Conservation (phyloP, 2,329 filamentous ascomycete species). For the Pseudogymnoascus sp. region DNA sequence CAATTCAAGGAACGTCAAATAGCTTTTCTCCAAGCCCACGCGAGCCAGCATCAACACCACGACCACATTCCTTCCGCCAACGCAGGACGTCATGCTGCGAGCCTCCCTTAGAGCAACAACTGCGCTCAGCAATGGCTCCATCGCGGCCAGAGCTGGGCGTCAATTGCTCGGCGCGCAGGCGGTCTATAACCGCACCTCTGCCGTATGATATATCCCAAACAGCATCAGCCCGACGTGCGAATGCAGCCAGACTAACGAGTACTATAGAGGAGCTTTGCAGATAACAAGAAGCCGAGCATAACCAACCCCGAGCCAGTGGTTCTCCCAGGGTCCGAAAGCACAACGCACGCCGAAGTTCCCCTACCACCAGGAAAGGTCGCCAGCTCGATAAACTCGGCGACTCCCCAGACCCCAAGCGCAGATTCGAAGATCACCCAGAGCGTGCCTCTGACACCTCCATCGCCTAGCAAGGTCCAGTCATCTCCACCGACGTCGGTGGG, state of each 20-base stretch:
- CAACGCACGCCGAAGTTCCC: constrained; percentile 30
- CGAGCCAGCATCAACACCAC: constrained; percentile 16
- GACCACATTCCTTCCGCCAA: constrained; percentile 33
- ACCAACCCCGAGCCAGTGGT: constrained; percentile 42
- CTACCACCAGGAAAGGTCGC: constrained; percentile 25
- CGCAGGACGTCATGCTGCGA: constrained; percentile 57
- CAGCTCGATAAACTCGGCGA: constrained; percentile 23
- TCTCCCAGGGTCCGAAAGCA: constrained; percentile 40
- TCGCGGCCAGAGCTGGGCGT: constrained; percentile 44
- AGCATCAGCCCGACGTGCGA: constrained; percentile 28
- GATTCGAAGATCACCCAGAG: constrained; percentile 40
- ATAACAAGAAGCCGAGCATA: constrained; percentile 43
- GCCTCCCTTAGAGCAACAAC: constrained; percentile 58
- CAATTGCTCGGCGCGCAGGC: constrained; percentile 48
- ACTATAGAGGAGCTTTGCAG: constrained; percentile 48
- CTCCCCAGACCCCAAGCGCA: constrained; percentile 30
- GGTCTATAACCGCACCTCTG: constrained; percentile 27
- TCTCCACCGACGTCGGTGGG: constrained; percentile 26
- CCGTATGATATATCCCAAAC: constrained; percentile 13
- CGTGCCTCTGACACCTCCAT: constrained; percentile 37
- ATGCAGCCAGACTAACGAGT: constrained; percentile 11
- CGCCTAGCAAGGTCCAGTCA: constrained; percentile 32
- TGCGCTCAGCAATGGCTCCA: constrained; percentile 48
- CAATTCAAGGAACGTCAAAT: constrained; percentile 10
- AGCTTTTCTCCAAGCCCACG: constrained; percentile 10